Conservation (phyloP, 164 flowering plant genomes). For the Magnolia kwangsiensis region DNA sequence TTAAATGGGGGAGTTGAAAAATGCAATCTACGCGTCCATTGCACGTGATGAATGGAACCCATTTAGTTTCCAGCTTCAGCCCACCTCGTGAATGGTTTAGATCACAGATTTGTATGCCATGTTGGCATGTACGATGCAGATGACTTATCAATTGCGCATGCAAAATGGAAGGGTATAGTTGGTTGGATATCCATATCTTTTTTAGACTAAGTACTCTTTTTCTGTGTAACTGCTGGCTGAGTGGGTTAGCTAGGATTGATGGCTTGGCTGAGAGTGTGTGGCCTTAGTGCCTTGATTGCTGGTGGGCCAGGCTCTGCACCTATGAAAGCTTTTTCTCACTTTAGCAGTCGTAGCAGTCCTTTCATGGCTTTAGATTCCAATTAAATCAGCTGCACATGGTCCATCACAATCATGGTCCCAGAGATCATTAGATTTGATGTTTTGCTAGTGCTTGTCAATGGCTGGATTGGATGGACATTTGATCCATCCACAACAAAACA, state of each 20-base stretch:
- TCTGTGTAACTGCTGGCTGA: neutral
- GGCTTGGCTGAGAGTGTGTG: neutral
- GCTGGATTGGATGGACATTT: neutral
- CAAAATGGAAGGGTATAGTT: neutral
- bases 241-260: neutral
- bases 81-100: too few species aligned
- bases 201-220: neutral
- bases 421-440: neutral
- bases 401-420: neutral
- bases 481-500: neutral
- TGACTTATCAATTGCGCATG: neutral
- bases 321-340: slow-evolving; percentile 1
- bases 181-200: neutral
- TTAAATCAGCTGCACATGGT: neutral
- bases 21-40: too few species aligned
- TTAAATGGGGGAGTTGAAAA: too few species aligned
- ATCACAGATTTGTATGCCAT: too few species aligned
- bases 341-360: neutral
- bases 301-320: neutral
- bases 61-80: too few species aligned
- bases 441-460: neutral
- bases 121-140: too few species aligned
- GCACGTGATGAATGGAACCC: too few species aligned
- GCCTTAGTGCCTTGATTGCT: slow-evolving; percentile 1
- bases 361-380: neutral